Conservation (phyloP, 1,284 basidiomycete species). For the Fistulina hepatica region DNA sequence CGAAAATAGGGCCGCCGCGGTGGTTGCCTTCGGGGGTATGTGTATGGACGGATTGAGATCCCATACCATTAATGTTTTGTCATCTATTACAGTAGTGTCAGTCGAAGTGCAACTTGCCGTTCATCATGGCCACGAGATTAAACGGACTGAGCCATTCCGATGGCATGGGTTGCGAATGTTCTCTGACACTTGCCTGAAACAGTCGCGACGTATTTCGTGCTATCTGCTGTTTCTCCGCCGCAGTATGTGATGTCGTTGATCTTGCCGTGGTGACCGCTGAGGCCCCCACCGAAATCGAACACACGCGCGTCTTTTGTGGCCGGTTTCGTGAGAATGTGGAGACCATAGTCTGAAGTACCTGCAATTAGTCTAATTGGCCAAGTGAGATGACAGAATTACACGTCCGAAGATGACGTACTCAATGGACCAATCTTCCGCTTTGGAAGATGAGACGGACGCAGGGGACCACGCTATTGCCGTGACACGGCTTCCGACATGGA, state of each 20-base stretch:
- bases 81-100: slow-evolving; percentile 35
- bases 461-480: slow-evolving; percentile 74
- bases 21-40: slow-evolving; percentile 2
- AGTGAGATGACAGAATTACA: slow-evolving; percentile 6
- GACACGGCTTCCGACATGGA: slow-evolving; percentile 59
- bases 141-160: no score
- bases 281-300: slow-evolving; percentile 54
- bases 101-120: no score
- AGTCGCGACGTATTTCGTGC: slow-evolving; percentile 62
- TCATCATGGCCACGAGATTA: no score
- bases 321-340: slow-evolving; percentile 56
- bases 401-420: slow-evolving; percentile 38
- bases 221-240: slow-evolving; percentile 55
- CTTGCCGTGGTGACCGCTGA: slow-evolving; percentile 48
- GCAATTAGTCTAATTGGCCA: slow-evolving; percentile 51
- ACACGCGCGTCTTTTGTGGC: slow-evolving; percentile 38
- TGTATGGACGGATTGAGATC: slow-evolving; percentile 40
- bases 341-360: slow-evolving; percentile 54
- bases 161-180: no score
- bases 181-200: slow-evolving; percentile 56
- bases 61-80: slow-evolving; percentile 77
- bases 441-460: slow-evolving; percentile 50
- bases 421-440: slow-evolving; percentile 53
- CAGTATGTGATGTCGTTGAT: slow-evolving; percentile 69
- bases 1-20: slow-evolving; percentile 7